phyloP scores from a whole-genome alignment of 129 eudicot genomes.

The Kitagawia praeruptora region DNA sequence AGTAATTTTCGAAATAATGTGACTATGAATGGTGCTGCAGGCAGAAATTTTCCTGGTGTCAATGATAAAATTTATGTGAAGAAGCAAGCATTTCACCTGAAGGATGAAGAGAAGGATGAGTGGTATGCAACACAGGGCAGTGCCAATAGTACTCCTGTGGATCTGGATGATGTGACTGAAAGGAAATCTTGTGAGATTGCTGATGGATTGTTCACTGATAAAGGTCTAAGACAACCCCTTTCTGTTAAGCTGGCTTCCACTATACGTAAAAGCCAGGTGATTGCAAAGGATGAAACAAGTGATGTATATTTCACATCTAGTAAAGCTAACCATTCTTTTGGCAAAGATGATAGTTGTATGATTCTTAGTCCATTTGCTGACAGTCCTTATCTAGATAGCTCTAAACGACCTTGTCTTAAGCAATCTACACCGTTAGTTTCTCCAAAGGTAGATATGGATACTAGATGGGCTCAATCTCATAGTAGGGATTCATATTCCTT shows the following conservation, averaged over 20 bases:
- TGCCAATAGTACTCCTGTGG: slow-evolving; percentile 12
- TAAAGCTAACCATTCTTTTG: slow-evolving; percentile 10
- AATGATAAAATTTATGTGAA: neutral
- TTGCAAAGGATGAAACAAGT: slow-evolving; percentile 24
- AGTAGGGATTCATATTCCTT: slow-evolving; percentile 16
- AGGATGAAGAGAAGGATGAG: slow-evolving; percentile 21
- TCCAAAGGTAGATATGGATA: slow-evolving; percentile 26
- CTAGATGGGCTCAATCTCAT: slow-evolving; percentile 15
- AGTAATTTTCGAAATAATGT: neutral
- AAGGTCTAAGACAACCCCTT: slow-evolving; percentile 18
- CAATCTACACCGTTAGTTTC: slow-evolving; percentile 17
- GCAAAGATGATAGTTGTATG: slow-evolving; percentile 8
- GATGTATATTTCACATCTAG: slow-evolving; percentile 13
- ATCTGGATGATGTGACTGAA: slow-evolving; percentile 21
- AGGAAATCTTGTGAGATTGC: slow-evolving; percentile 18
- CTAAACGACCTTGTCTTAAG: slow-evolving; percentile 17
- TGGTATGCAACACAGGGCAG: slow-evolving; percentile 12
- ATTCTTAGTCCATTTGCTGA: slow-evolving; percentile 15
- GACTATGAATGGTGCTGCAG: neutral
- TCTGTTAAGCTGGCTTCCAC: slow-evolving; percentile 20
- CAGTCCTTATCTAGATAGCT: slow-evolving; percentile 9
- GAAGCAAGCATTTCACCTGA: slow-evolving; percentile 23
- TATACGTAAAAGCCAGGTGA: slow-evolving; percentile 14
- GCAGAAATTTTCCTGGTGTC: slow-evolving; percentile 9
- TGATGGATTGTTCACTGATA: slow-evolving; percentile 18